Base-by-base conservation (phyloP, 371 early-diverging fungal species). In the Thermomucor indicae-seudaticae region DNA sequence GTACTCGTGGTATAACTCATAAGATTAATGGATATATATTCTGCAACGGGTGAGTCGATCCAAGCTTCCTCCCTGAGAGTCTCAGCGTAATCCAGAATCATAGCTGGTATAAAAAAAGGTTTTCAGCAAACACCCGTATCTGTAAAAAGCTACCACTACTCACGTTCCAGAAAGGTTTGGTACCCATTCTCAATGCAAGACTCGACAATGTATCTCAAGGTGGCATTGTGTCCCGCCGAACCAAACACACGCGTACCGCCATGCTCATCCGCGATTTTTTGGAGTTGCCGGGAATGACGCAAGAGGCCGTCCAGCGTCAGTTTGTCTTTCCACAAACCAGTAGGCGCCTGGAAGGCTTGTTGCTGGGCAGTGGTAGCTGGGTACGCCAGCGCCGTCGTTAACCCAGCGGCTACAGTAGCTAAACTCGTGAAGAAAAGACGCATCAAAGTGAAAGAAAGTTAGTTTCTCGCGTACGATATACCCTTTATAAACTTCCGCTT, bases 1-100 rank as follows among this genome's bases (percentile, higher is more conserved):
- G 53, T 53, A 10, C 53, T 53, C 8, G 35, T 41, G 3, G 53
- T 53, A 20, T 46, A 53, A 3, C 47, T 53, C 53, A 53, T 53
- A 7, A 53, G 30, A 23, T 47, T 32, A 11, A 53, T 24, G 25
- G 42, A 43, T 11, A 51, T 43, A 17, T 41, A 31, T 20, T 37
- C 25, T 1, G 38, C 16, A 6, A 51, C 17, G 17, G 51, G 51
- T 2, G 11, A 22, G 17, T 42, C 42, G n/a, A 53, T 17, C 4
- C 31, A 12, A 31, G 31, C 53, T 30, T 46, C 46, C 32, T 45
- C 31, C 28, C 47, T 53, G 32, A 53, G 47, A 12, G 25, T 53
- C 32, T 53, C 53, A 11, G 53, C 47, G 20, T 53, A 53, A 16
- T 53, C 47, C 27, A 53, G 35, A 25, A 30, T 22, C 53, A 53